Evolutionary conservation across 179 eudicot species (phyloP).

Genomic region (Heliamphora pulchella): DNA sequence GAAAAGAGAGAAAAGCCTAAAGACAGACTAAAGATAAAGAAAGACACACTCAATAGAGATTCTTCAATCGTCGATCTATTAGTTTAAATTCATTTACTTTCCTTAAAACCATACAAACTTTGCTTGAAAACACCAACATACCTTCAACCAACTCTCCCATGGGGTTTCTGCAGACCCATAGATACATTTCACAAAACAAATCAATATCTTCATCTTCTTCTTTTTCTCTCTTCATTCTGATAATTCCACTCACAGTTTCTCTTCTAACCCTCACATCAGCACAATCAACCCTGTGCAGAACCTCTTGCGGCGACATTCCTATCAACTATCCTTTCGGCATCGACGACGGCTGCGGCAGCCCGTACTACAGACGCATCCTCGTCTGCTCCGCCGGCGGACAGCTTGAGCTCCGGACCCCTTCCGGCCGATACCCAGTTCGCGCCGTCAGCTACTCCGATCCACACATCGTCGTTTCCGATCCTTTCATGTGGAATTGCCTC

Average conservation of each 20-base stretch:
- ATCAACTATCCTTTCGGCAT: slow-evolving; percentile 75
- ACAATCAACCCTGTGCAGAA: slow-evolving; percentile 56
- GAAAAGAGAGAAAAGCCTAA: neutral
- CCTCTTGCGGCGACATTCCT: slow-evolving; percentile 60
- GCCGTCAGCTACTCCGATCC: slow-evolving; percentile 63
- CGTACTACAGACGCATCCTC: slow-evolving; percentile 63
- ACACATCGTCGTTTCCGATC: slow-evolving; percentile 58
- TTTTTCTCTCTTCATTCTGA: slow-evolving; percentile 5
- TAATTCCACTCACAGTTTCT: slow-evolving; percentile 3
- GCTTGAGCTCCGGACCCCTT: slow-evolving; percentile 69
- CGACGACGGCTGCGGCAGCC: slow-evolving; percentile 86
- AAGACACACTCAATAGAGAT: neutral
- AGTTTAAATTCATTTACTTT: no score
- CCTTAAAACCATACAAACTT: slow-evolving; percentile 2
- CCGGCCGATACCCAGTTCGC: slow-evolving; percentile 62
- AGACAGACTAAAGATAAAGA: neutral
- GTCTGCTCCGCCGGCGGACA: slow-evolving; percentile 40
- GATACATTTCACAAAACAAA: neutral
- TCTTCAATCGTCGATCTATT: neutral
- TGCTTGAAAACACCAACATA: neutral
- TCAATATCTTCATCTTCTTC: slow-evolving; percentile 10
- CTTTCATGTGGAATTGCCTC: slow-evolving; percentile 79
- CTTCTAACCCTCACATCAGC: slow-evolving; percentile 21
- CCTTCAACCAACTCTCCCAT: neutral
- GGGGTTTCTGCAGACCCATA: slow-evolving; percentile 6